Percentiles rank a stretch among this genome's conserved stretches.
These are phyloP conservation scores for Plasmodium billcollinsi DNA, from an alignment of 169 alveolate genomes.

Conservation along the genomic window DNA sequence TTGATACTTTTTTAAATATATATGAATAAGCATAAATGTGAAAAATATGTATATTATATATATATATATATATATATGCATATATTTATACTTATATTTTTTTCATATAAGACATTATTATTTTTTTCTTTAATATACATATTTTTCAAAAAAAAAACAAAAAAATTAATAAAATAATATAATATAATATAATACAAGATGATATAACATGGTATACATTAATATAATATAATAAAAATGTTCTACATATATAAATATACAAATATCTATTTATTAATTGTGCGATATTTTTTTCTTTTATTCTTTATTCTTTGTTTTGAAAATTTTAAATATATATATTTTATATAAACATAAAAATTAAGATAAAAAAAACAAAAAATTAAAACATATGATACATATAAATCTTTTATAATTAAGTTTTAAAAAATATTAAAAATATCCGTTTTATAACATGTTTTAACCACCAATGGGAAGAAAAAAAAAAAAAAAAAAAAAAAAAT, in stretches of 20 bases:
- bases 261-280: too few relatives aligned
- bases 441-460: slow-evolving; percentile 11
- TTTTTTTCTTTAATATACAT: too few relatives aligned
- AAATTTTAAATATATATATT: background rate
- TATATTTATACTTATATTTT: too few relatives aligned
- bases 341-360: slow-evolving; percentile 5
- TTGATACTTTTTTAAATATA: background rate
- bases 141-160: too few relatives aligned
- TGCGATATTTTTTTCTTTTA: too few relatives aligned
- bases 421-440: background rate
- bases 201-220: background rate
- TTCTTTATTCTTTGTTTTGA: background rate
- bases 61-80: too few relatives aligned
- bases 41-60: background rate
- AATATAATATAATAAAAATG: background rate
- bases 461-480: slow-evolving; percentile 1
- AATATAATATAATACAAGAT: too few relatives aligned
- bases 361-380: slow-evolving; percentile 2
- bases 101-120: too few relatives aligned
- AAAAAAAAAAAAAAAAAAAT: background rate
- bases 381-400: slow-evolving; percentile 3
- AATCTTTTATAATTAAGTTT: slow-evolving; percentile 14
- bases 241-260: background rate
- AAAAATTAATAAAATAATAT: too few relatives aligned
- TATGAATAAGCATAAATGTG: background rate